Evolutionary conservation across 1,139 yeast species (phyloP), one percentile per base, ranked within the genome.

Genomic region (Sugiyamaella japonica): DNA sequence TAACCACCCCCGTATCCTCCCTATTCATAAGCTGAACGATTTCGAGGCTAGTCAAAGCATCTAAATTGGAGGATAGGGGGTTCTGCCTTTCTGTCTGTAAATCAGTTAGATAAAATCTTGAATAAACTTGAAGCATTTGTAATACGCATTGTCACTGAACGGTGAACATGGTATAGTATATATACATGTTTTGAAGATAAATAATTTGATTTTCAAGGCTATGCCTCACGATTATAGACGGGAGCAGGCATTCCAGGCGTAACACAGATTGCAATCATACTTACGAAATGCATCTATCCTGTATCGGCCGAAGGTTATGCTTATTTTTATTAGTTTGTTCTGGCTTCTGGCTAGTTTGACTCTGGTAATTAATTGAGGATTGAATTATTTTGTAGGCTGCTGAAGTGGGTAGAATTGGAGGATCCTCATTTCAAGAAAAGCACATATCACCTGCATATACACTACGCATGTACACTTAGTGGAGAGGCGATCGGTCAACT

Each of bases 51-150:
- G 63, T 45, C 37, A 61, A 41, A 4, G 49, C 32, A 46, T 64
- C 67, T 40, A 65, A 57, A 28, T 60, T 53, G 28, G 54, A 47
- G 1, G 67, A 60, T 16, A 52, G 34, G 3, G 64, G 60, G 43
- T 65, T 64, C 16, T 63, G 55, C 32, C 59, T 53, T 49, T 65
- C 68, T 7, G 68, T 65, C 58, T 65, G 66, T 9, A 65, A 56
- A 10, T 48, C 31, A 37, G 60, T 50, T 42, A 62, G 56, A 17
- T 60, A 58, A 16, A 58, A 37, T 39, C 17, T 39, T 15, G 48
- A 9, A 32, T 10, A n/a, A 32, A 44, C 32, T 10, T 40, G 44
- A 40, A 40, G 12, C 44, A 40, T 40, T 40, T 40, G 10, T 29
- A 29, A 29, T 29, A 5, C 34, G 6, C 25, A 29, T 10, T 29